Conservation (phyloP, 169 alveolate species). For the Eimeria zaria region DNA sequence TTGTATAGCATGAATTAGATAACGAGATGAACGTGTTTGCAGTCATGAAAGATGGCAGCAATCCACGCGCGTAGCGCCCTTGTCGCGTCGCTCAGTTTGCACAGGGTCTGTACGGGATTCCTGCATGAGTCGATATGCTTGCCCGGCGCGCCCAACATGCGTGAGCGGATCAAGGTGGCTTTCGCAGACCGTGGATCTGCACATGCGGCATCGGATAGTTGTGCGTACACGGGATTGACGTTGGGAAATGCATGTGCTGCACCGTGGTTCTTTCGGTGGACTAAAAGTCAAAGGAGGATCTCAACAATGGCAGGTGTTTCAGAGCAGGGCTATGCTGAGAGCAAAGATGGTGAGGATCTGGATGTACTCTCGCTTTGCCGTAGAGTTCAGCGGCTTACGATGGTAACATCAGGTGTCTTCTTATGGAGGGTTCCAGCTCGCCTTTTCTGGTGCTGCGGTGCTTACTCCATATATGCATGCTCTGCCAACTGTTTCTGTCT, state of each 20-base stretch:
- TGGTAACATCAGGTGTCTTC: background rate
- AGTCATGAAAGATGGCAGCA: conserved; percentile 17
- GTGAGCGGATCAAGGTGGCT: background rate
- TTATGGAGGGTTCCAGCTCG: background rate
- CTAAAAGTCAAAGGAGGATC: background rate
- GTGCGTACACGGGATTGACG: background rate
- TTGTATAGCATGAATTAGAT: background rate
- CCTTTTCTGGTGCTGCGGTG: background rate
- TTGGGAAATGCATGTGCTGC: background rate
- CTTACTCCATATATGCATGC: background rate
- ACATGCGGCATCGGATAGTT: background rate
- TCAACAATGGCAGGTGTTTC: background rate
- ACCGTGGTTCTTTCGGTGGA: background rate
- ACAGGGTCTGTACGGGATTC: background rate
- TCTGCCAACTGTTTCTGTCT: background rate
- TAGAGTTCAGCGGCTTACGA: background rate
- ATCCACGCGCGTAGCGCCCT: background rate
- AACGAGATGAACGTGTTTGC: background rate
- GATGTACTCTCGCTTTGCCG: background rate
- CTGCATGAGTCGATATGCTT: background rate
- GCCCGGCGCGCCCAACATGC: background rate
- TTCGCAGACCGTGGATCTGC: background rate
- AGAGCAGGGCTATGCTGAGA: background rate
- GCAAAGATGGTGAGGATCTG: background rate
- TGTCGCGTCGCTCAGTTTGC: conserved; percentile 14